Evolutionary conservation across 257 asterid species (phyloP), one percentile per base, ranked within the genome.

Genomic region (Ilex asprella): DNA sequence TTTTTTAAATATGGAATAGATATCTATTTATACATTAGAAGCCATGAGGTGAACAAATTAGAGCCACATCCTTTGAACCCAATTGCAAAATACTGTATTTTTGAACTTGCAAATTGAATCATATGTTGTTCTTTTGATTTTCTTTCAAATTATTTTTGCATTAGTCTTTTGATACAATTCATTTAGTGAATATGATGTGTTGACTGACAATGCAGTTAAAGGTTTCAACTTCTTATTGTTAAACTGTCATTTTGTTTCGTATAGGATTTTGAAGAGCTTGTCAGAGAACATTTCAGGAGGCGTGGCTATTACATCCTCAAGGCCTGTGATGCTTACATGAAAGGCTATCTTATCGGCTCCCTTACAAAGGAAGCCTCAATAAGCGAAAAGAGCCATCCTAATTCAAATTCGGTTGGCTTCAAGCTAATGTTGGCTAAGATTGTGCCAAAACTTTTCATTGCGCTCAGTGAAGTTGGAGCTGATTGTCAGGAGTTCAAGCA

Each of bases 321-420:
- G 84, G 97, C 96, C 10, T 94, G 97, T 62, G 97, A 90, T 71
- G 82, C 97, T 31, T 94, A 90, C 65, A 87, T 84, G 97, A 90
- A 84, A 61, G 99, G 99, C 10, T 75, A 76, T 73, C 82, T 94
- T 65, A 90, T 94, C 16, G 97, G 99, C 49, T 83, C 99, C 0
- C 95, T 94, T 13, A 63, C 74, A 44, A 73, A 78, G 61, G 96
- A 94, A 66, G 96, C 93, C 47, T 78, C 83, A 8, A 32, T 67
- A 21, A 60, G 69, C 72, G 67, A 63, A 60, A 76, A 63, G 60
- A 70, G 60, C 70, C 66, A 58, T 56, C 63, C 78, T 7, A 70
- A 74, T 73, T 84, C 87, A 55, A 93, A 87, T 72, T 89, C 99
- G 30, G 85, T 87, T 16, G 99, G 99, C 69, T 94, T 94, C 78